Evolutionary conservation across 352 stramenopile species (phyloP), one percentile per base, ranked within the genome.

Genomic region (Phytophthora foliorum): DNA sequence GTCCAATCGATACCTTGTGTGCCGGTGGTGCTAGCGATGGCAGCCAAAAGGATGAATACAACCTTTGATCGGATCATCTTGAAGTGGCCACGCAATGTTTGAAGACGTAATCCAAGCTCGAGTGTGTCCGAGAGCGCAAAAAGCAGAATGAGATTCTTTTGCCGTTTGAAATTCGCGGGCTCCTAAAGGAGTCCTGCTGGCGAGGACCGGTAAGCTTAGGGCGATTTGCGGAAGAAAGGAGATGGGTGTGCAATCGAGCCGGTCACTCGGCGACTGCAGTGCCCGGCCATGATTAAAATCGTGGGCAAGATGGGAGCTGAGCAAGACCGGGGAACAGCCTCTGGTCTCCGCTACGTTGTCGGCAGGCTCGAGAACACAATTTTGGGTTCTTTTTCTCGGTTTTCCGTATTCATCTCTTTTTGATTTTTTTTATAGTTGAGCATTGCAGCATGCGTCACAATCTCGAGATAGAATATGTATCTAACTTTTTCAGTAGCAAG

Each of bases 1-100:
- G 49, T 74, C 70, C 65, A 78, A 32, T 75, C 65, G 51, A 75
- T 52, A n/a, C 59, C 70, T 57, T 69, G 65, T 62, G 65, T 74
- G 5, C 45, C 48, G 55, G 54, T 69, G 57, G 56, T 69, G 42
- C 24, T 60, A 32, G 31, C 51, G 58, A 72, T 34, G 8, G 31
- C 14, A 27, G 57, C 39, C 29, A 76, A 41, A 19, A 66, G 8
- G 13, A 66, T 19, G 39, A 72, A 41, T 14, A 41, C 25, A 2
- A 55, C 11, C 29, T 50, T 69, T 31, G 57, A 65, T 39, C 66
- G 58, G 21, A 65, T 31, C 66, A 74, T 74, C 34, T 59, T 63
- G 64, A 59, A 44, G 34, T 61, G 8, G n/a, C 2, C 21, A 21
- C 46, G 34, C 32, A 44, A 57, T 34, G 46, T 41, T 65, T 65